These are phyloP conservation scores for Xylaria flabelliformis DNA, from an alignment of 495 filamentous ascomycete species.

Conservation along the genomic window DNA sequence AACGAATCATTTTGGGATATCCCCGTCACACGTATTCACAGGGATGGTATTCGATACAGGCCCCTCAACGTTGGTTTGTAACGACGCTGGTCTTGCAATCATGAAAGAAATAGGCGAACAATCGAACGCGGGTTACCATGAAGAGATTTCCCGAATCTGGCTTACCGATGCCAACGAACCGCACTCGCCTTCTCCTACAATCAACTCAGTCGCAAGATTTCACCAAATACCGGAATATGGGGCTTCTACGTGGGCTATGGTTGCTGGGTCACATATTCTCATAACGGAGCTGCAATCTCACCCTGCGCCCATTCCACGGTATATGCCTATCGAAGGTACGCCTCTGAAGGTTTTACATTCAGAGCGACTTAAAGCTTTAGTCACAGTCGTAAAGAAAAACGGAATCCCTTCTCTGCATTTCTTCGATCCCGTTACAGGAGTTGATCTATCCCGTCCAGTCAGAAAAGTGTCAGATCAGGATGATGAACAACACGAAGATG, in stretches of 20 bases:
- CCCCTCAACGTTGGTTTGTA: slow-evolving; percentile 34
- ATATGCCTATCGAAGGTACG: slow-evolving; percentile 53
- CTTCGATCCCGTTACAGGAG: slow-evolving; percentile 55
- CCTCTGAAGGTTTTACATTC: slow-evolving; percentile 63
- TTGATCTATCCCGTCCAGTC: slow-evolving; percentile 49
- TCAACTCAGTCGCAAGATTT: slow-evolving; percentile 43
- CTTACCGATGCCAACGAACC: slow-evolving; percentile 47
- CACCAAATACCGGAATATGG: slow-evolving; percentile 34
- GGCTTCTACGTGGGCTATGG: slow-evolving; percentile 44
- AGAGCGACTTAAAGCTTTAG: slow-evolving; percentile 54
- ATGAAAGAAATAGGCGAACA: slow-evolving; percentile 28
- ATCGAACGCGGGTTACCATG: slow-evolving; percentile 19
- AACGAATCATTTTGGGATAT: slow-evolving; percentile 29
- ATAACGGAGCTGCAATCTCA: slow-evolving; percentile 55
- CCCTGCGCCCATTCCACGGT: slow-evolving; percentile 59
- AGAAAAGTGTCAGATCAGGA: slow-evolving; percentile 39
- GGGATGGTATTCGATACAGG: slow-evolving; percentile 29
- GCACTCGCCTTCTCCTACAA: slow-evolving; percentile 34
- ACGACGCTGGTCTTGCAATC: slow-evolving; percentile 36
- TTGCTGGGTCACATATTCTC: slow-evolving; percentile 54
- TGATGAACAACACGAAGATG: slow-evolving; percentile 20
- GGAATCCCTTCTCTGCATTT: slow-evolving; percentile 51
- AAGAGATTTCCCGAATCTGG: slow-evolving; percentile 45
- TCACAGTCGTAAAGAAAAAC: slow-evolving; percentile 54
- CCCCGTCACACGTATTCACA: slow-evolving; percentile 32